Evolutionary conservation across 2,329 filamentous ascomycete genomes (phyloP).

Genomic region (Aspergillus sp.): DNA sequence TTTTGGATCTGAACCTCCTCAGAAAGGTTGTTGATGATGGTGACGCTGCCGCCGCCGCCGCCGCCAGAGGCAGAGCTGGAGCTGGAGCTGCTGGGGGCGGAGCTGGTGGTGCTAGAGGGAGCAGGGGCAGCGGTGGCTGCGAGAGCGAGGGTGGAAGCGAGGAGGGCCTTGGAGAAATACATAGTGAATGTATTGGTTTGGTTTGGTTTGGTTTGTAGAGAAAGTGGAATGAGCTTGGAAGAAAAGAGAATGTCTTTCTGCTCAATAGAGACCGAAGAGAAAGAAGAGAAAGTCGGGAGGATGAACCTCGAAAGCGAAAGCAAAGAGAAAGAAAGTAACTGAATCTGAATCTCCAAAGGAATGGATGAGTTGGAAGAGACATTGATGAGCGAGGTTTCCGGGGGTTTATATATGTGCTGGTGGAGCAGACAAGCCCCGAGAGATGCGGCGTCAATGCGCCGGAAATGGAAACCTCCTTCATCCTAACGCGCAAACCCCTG

Average conservation of each 20-base stretch:
- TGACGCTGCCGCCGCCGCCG: slow-evolving; percentile 1
- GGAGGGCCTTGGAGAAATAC: neutral
- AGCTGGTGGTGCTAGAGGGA: neutral
- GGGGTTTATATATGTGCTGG: neutral
- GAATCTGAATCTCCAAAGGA: neutral
- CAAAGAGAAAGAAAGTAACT: neutral
- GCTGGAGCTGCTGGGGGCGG: slow-evolving; percentile 1
- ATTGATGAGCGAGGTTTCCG: neutral
- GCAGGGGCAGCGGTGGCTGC: neutral
- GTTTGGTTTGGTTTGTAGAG: neutral
- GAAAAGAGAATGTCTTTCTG: slow-evolving; percentile 2
- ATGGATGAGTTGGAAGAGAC: neutral
- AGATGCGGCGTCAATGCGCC: no score
- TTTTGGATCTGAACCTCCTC: slow-evolving; percentile 2
- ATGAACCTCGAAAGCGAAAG: slow-evolving; percentile 5
- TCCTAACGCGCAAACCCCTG: neutral
- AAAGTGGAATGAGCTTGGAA: neutral
- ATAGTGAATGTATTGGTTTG: neutral
- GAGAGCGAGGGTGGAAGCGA: neutral
- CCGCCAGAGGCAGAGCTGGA: neutral
- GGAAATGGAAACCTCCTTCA: neutral
- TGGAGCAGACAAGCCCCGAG: neutral
- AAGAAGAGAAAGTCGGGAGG: slow-evolving; percentile 1
- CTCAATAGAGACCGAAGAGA: slow-evolving; percentile 5
- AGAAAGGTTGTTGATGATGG: slow-evolving; percentile 8